These are phyloP conservation scores for Solanum etuberosum DNA, from an alignment of 257 asterid species.

Conservation along the genomic window DNA sequence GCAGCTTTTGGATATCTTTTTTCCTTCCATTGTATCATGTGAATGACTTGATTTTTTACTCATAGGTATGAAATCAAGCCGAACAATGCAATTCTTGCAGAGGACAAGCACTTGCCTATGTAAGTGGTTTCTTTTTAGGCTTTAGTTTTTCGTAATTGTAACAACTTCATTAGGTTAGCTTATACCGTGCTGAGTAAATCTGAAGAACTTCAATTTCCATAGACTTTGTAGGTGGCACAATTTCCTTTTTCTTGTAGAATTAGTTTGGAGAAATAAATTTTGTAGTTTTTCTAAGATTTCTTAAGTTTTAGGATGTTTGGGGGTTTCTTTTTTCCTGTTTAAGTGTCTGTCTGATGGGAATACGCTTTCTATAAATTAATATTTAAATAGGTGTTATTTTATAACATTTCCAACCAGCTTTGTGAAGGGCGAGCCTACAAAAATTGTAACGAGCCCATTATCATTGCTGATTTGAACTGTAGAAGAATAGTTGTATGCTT, in stretches of 20 bases:
- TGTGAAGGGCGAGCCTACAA: neutral
- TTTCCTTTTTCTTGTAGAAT: neutral
- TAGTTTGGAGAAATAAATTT: neutral
- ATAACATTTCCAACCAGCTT: neutral
- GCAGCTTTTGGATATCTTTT: neutral
- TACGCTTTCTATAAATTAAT: neutral
- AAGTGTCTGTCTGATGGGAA: neutral
- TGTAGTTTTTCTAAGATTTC: neutral
- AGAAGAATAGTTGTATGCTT: neutral
- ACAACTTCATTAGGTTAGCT: neutral
- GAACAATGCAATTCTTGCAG: constrained; percentile 93
- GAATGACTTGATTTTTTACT: neutral
- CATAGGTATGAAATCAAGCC: constrained; percentile 51
- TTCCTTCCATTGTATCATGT: neutral
- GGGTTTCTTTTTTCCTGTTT: neutral
- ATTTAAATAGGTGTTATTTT: neutral
- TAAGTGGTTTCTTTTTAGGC: constrained; percentile 21
- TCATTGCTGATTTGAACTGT: neutral
- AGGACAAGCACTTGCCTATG: constrained; percentile 90
- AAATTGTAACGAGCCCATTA: neutral
- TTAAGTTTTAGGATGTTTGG: neutral
- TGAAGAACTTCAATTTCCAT: neutral
- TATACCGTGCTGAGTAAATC: neutral
- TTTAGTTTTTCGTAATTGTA: neutral
- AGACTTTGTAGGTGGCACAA: neutral